Conservation (phyloP, 257 asterid species). For the Coffea canephora region DNA sequence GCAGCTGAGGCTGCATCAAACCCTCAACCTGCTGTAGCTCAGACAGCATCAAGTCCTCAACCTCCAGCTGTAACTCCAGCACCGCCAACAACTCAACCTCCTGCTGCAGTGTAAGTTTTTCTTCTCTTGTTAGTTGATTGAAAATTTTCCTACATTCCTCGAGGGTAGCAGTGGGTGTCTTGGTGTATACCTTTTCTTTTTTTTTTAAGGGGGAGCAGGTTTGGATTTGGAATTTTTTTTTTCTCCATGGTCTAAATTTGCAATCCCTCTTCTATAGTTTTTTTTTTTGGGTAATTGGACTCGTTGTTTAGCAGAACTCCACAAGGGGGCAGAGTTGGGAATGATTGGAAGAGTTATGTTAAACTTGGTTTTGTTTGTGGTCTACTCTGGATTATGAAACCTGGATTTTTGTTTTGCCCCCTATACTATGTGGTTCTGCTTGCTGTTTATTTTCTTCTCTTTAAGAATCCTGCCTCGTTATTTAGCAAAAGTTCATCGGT, state of each 20-base stretch:
- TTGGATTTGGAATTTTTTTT: too few species aligned
- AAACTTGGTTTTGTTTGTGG: constrained; percentile 2
- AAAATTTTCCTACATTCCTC: background rate
- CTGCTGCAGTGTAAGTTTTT: constrained; percentile 27
- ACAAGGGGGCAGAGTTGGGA: background rate
- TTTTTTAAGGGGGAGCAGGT: background rate
- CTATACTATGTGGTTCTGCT: background rate
- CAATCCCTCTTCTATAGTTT: too few species aligned
- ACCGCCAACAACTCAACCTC: constrained; percentile 13
- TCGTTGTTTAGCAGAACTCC: too few species aligned
- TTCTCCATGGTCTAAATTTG: too few species aligned
- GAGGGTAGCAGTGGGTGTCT: background rate
- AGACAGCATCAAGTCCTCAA: background rate
- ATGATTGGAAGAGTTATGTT: background rate
- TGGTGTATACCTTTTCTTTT: background rate
- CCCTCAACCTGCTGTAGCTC: constrained; percentile 21
- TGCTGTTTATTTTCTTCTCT: background rate
- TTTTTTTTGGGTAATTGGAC: too few species aligned
- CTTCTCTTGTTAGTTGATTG: constrained; percentile 5
- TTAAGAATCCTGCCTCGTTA: background rate
- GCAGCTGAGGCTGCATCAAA: constrained; percentile 33
- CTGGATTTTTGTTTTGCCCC: constrained; percentile 18
- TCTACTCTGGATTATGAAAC: constrained; percentile 24
- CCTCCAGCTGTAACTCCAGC: constrained; percentile 12
- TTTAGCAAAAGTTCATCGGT: constrained; percentile 6